Base-by-base conservation (phyloP, 2,329 filamentous ascomycete species). In the Lecanosticta acicola region DNA sequence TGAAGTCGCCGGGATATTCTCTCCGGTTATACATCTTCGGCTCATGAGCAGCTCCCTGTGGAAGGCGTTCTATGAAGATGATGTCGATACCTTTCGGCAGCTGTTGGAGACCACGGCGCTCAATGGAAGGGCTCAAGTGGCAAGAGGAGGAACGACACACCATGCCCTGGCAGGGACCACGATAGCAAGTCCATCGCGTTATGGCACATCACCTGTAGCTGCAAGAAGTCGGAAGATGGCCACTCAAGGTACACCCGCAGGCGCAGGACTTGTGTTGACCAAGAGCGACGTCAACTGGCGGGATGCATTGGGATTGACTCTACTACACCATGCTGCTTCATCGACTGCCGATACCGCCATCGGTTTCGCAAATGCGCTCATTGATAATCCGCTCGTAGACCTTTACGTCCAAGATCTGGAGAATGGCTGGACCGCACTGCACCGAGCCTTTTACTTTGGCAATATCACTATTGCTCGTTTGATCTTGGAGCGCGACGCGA, bases 41-140 rank as follows among this genome's bases (percentile, higher is more conserved):
- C 81, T 81, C 57, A 93, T 97, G 91, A 97, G 87, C 84, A 85
- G 89, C 75, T 80, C 85, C 80, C 82, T 98, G 69, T 96, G 91
- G 91, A 90, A 89, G 79, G 87, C 81, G 68, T 97, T 91, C 69
- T 85, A 94, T 76, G 85, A 96, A 81, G 87, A 96, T 79, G 89
- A 98, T 81, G 85, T 95, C 81, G 90, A 94, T 68, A 82, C 75
- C 66, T 97, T 98, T 79, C 85, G 86, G 73, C 85, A 84, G 74
- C 80, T 94, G 66, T 79, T 98, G 78, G 83, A 83, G 64, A 81
- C 80, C 68, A 77, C 84, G 70, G 75, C 77, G 64, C 77, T 75
- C 66, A 77, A 72, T 63, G 64, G 74, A 53, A 78, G 79, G 59
- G 63, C 71, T 48, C 65, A 56, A 35, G 49, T 73, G 49, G 68